Base-by-base conservation (phyloP, 345 rosid species). In the Chamaenerion angustifolium region DNA sequence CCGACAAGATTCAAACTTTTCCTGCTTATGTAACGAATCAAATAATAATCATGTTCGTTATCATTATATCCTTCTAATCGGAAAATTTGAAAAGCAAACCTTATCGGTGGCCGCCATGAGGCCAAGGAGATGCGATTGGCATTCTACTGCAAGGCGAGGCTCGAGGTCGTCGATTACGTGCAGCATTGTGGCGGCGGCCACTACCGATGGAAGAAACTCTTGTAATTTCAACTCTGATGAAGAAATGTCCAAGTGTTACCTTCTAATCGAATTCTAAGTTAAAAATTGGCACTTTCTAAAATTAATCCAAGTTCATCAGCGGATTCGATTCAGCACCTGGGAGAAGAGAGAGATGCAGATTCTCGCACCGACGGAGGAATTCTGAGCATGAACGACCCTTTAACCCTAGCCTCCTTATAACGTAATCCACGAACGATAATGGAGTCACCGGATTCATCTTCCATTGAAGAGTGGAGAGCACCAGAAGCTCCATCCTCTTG, bases 371-470 rank as follows among this genome's bases (percentile, higher is more conserved):
- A 65, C 68, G 51, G 45, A 77, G 60, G 51, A 83, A 76, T 45
- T 81, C 81, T 69, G 62, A 60, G 27, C 75, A 76, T 44, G 73
- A 69, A 67, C 56, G 56, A 55, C 55, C 78, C 71, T 65, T 76
- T 17, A 81, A 65, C 3, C 78, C 80, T n/a, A 84, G 72, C 65
- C 76, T 78, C 69, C 83, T 74, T 8, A 75, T 63, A 14, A 84
- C 58, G 62, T 70, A 66, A 66, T 84, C 85, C 27, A 84, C 58
- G 56, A 81, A 84, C 3, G 88, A 72, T 40, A 76, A 47, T 25
- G 88, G 75, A 47, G 85, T 81, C 8, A 84, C 76, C 11, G 94
- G 94, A 54, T 78, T 74, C 85, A 84, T 81, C 75, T 67, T 74
- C 94, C 94, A 84, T 43, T 64, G 52, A 8, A 84, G 94, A n/a